Conservation (phyloP, 2,329 filamentous ascomycete species). For the Aureobasidium sp. region DNA sequence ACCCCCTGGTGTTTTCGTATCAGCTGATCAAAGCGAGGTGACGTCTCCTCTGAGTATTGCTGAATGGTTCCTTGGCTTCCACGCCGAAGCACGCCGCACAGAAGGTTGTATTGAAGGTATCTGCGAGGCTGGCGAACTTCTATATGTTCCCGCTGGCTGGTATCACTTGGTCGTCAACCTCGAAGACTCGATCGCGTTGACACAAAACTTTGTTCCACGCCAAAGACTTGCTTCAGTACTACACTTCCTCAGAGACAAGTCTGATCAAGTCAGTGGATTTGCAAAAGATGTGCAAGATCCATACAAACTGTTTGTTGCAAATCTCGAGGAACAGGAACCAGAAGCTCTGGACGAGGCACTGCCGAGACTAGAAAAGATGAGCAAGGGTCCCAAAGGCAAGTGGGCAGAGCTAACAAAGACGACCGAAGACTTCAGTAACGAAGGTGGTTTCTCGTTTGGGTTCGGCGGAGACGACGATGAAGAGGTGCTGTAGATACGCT, state of each 20-base stretch:
- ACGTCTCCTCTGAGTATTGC: constrained; percentile 90
- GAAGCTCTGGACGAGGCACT: constrained; percentile 60
- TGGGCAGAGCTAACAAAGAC: constrained; percentile 72
- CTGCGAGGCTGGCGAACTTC: constrained; percentile 72
- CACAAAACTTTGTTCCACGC: constrained; percentile 85
- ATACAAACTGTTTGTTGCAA: constrained; percentile 64
- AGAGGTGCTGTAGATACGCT: constrained; percentile 18
- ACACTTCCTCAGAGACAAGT: constrained; percentile 70
- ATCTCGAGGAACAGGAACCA: constrained; percentile 56
- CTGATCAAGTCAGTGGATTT: constrained; percentile 84
- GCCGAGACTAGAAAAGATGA: constrained; percentile 54
- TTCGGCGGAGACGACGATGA: constrained; percentile 45
- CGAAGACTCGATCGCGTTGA: constrained; percentile 74
- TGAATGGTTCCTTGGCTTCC: constrained; percentile 91
- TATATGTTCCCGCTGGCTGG: constrained; percentile 92
- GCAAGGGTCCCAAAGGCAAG: constrained; percentile 63
- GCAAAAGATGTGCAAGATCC: constrained; percentile 61
- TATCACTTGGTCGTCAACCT: constrained; percentile 94
- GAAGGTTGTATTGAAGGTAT: constrained; percentile 79
- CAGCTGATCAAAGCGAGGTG: constrained; percentile 81
- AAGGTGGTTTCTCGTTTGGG: constrained; percentile 52
- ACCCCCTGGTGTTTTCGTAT: constrained; percentile 86
- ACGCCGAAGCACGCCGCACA: constrained; percentile 67
- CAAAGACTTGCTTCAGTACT: constrained; percentile 68
- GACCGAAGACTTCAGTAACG: constrained; percentile 36